Conservation (phyloP, 1,139 yeast species). For the Pneumocystis canis region DNA sequence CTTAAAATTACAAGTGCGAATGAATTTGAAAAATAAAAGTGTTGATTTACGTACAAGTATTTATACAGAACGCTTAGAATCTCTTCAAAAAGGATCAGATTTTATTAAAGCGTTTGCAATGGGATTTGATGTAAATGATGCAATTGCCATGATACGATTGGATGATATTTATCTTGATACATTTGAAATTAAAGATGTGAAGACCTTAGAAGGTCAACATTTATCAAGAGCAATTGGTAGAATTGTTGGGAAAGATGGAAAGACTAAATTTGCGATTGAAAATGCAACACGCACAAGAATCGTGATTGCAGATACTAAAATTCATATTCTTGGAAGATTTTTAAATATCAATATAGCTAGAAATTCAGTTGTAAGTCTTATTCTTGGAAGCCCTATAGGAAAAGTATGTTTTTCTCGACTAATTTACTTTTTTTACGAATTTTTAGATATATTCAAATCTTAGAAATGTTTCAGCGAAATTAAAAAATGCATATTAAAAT, state of each 20-base stretch:
- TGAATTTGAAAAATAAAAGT: constrained; percentile 67
- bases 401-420: constrained; percentile 26
- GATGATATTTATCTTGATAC: constrained; percentile 95
- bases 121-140: constrained; percentile 94
- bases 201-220: constrained; percentile 90
- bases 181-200: constrained; percentile 91
- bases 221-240: constrained; percentile 97
- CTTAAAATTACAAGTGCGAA: constrained; percentile 83
- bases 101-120: constrained; percentile 85
- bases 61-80: constrained; percentile 77
- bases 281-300: constrained; percentile 96
- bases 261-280: constrained; percentile 94
- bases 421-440: neutral
- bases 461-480: constrained; percentile 89
- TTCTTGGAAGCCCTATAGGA: constrained; percentile 96
- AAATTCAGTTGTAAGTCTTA: constrained; percentile 85
- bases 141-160: constrained; percentile 80
- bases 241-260: constrained; percentile 98
- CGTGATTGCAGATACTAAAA: constrained; percentile 89
- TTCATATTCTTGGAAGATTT: constrained; percentile 92
- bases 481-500: constrained; percentile 78
- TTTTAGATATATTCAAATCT: constrained; percentile 69
- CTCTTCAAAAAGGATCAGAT: constrained; percentile 94
- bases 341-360: constrained; percentile 95
- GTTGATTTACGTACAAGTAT: constrained; percentile 78